A percentile compares a stretch with the other conserved stretches of the same genome.
Evolutionary conservation across 345 rosid species (phyloP).

Genomic region (Excoecaria agallocha): DNA sequence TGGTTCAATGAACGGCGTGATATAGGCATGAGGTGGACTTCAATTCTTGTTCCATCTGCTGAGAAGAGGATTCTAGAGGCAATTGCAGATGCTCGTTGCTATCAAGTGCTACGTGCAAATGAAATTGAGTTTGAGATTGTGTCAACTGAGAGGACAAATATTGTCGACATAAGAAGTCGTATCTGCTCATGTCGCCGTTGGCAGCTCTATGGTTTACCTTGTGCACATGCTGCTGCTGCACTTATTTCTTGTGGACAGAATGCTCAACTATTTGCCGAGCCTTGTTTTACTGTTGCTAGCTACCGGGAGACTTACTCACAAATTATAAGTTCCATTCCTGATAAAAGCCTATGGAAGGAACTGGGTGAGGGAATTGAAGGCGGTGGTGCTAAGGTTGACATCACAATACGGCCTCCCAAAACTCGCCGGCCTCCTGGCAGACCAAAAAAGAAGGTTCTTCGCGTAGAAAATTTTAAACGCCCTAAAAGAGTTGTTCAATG

Average conservation of each 20-base stretch:
- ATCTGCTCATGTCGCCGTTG: constrained; percentile 92
- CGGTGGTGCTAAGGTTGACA: constrained; percentile 59
- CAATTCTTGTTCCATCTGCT: constrained; percentile 89
- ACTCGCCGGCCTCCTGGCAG: constrained; percentile 98
- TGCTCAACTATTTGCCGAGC: constrained; percentile 74
- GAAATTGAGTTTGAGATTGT: constrained; percentile 98
- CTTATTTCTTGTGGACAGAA: constrained; percentile 87
- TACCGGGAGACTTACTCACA: constrained; percentile 79
- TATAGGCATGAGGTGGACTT: constrained; percentile 72
- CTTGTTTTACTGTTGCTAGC: constrained; percentile 70
- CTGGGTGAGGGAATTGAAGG: constrained; percentile 57
- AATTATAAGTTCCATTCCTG: constrained; percentile 63
- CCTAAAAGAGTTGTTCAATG: constrained; percentile 97
- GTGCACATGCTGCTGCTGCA: constrained; percentile 97
- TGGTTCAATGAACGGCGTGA: constrained; percentile 75
- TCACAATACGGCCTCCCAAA: constrained; percentile 71
- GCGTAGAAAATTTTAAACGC: constrained; percentile 90
- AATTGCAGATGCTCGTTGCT: constrained; percentile 82
- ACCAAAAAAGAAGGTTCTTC: constrained; percentile 91
- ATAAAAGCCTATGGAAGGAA: constrained; percentile 65
- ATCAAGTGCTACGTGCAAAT: constrained; percentile 93
- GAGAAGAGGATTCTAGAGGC: constrained; percentile 82
- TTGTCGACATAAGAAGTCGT: constrained; percentile 78
- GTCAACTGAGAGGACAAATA: constrained; percentile 92
- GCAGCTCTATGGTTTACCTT: constrained; percentile 93